Conservation (phyloP, 495 filamentous ascomycete genomes). For the Usnea hakonensis region DNA sequence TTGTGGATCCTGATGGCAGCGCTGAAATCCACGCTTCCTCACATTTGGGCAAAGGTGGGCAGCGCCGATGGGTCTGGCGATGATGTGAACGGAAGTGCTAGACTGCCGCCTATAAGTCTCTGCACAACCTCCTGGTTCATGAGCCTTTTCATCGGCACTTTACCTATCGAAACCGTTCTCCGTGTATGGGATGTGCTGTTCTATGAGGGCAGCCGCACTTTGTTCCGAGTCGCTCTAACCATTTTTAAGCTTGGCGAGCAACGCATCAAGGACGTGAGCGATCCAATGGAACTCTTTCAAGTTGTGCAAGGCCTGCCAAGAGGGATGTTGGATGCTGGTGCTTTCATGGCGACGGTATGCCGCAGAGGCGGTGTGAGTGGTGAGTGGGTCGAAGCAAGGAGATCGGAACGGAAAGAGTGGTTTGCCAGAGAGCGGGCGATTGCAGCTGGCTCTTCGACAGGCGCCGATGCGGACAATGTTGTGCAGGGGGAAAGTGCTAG, state of each 20-base stretch:
- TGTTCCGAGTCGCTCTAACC: conserved; percentile 88
- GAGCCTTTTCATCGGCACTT: conserved; percentile 86
- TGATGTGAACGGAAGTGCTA: conserved; percentile 37
- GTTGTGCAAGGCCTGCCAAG: conserved; percentile 87
- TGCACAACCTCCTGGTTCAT: conserved; percentile 98
- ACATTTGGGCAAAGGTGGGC: conserved; percentile 82
- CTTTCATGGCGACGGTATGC: conserved; percentile 54
- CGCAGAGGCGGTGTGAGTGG: conserved; percentile 18
- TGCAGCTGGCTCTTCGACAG: not conserved
- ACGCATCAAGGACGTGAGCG: conserved; percentile 69
- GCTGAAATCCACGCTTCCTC: conserved; percentile 73
- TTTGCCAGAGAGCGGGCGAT: conserved; percentile 19
- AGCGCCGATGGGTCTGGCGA: conserved; percentile 44
- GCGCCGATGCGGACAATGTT: not conserved
- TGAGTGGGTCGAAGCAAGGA: conserved; percentile 22
- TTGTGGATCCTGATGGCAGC: conserved; percentile 86
- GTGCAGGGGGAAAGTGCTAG: not conserved
- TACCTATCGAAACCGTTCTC: conserved; percentile 83
- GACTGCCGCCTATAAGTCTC: conserved; percentile 81
- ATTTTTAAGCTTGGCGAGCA: conserved; percentile 87
- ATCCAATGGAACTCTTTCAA: conserved; percentile 95
- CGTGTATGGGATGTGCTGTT: conserved; percentile 96
- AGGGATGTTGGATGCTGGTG: conserved; percentile 69
- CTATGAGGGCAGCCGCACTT: conserved; percentile 87
- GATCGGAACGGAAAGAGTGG: conserved; percentile 18